These are phyloP conservation scores for Scutellospora calospora DNA, from an alignment of 371 early-diverging fungal genomes.

Conservation along the genomic window DNA sequence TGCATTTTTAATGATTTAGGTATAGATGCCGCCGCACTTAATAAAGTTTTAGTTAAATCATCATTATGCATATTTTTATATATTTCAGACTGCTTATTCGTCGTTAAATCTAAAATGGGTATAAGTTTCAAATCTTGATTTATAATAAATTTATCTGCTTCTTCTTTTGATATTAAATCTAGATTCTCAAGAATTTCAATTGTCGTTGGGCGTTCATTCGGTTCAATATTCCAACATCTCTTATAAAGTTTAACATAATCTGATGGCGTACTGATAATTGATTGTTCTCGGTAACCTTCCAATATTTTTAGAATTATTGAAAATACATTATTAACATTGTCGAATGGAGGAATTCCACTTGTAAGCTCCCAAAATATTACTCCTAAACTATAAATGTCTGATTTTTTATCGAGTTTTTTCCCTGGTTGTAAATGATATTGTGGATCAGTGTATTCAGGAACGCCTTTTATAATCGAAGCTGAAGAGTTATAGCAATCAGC, in stretches of 20 bases:
- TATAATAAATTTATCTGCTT: no score
- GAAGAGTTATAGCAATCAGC: neutral
- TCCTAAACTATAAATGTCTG: constrained; percentile 28
- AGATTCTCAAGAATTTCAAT: neutral
- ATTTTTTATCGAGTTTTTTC: neutral
- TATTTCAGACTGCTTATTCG: no score
- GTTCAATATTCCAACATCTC: constrained; percentile 27
- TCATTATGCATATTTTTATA: no score
- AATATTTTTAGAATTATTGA: no score
- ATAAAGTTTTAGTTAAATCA: no score
- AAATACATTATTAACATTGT: neutral
- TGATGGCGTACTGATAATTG: neutral
- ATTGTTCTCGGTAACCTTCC: no score
- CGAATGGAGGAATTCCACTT: constrained; percentile 4
- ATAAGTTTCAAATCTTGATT: no score
- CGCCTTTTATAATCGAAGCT: neutral
- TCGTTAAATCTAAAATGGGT: no score
- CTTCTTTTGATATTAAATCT: no score
- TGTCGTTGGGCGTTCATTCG: neutral
- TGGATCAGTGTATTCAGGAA: neutral
- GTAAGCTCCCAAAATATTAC: constrained; percentile 21
- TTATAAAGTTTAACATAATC: constrained; percentile 28
- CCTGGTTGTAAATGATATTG: neutral
- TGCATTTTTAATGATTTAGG: no score
- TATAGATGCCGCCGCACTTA: no score